phyloP scores from a whole-genome alignment of 2,329 filamentous ascomycete species.

The Apiospora kogelbergensis region DNA sequence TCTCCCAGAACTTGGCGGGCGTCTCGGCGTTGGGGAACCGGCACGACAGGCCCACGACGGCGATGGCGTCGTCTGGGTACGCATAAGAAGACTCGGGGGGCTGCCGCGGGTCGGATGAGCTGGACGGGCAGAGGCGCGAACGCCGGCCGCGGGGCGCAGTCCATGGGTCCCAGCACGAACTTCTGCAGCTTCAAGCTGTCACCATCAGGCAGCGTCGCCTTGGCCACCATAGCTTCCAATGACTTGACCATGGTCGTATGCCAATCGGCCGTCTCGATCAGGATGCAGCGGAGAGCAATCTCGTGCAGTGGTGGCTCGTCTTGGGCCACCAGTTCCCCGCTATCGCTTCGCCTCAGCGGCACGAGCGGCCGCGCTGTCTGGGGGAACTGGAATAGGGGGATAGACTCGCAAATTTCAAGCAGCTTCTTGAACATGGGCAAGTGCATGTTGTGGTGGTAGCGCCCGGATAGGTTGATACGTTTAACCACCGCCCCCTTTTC shows the following conservation, averaged over 20 bases:
- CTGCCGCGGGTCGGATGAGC: not conserved
- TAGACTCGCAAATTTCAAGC: not conserved
- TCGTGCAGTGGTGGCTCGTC: not conserved
- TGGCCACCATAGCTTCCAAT: not conserved
- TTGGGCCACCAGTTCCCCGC: not conserved
- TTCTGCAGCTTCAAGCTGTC: not conserved
- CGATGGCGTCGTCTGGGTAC: conserved; percentile 27
- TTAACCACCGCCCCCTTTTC: not conserved
- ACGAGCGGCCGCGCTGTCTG: not conserved
- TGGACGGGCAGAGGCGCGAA: not conserved
- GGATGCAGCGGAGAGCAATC: not conserved
- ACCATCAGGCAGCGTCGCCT: not conserved
- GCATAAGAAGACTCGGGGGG: not conserved
- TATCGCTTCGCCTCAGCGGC: not conserved
- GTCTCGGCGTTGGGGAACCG: conserved; percentile 31
- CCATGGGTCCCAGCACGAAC: not conserved
- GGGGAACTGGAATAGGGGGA: not conserved
- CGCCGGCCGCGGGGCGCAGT: not conserved
- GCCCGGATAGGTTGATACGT: not conserved
- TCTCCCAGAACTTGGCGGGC: conserved; percentile 21
- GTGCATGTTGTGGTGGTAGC: not conserved
- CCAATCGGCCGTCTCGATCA: not conserved
- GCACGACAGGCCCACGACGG: conserved; percentile 38
- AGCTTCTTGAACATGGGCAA: not conserved
- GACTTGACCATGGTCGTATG: not conserved